A percentile compares a stretch with the other conserved stretches of the same genome.
Conservation (phyloP, 108 stramenopile species). For the Conticribra weissflogii region DNA sequence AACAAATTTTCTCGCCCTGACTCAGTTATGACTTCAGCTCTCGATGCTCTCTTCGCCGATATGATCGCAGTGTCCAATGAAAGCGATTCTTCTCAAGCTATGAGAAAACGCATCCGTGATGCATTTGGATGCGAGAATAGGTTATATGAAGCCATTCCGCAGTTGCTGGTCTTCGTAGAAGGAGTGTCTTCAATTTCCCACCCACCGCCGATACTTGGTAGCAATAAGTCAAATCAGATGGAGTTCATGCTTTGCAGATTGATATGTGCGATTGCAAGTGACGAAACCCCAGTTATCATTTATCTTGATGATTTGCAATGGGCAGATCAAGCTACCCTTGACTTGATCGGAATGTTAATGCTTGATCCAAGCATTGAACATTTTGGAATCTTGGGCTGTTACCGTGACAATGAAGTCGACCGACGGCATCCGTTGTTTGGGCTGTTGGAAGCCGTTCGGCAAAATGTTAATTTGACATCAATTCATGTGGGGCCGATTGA, state of each 20-base stretch:
- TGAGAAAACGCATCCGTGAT: slow-evolving; percentile 3
- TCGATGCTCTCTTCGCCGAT: slow-evolving; percentile 7
- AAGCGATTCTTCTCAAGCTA: slow-evolving; percentile 1
- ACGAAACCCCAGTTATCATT: slow-evolving; percentile 4
- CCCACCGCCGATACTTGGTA: too few relatives aligned
- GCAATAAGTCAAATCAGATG: slow-evolving; percentile 5
- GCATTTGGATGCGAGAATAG: slow-evolving; percentile 6
- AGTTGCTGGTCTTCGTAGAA: slow-evolving; percentile 1
- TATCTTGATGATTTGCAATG: slow-evolving; percentile 32
- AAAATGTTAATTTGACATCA: slow-evolving; percentile 10
- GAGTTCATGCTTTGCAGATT: slow-evolving; percentile 21
- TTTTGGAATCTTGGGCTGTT: slow-evolving; percentile 10
- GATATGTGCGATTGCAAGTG: slow-evolving; percentile 4
- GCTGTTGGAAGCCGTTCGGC: background rate
- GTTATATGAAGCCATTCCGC: slow-evolving; percentile 16
- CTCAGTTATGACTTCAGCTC: slow-evolving; percentile 10
- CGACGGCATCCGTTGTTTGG: background rate
- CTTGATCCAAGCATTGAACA: slow-evolving; percentile 19
- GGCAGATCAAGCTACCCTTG: slow-evolving; percentile 20
- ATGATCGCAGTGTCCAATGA: background rate
- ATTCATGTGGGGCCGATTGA: slow-evolving; percentile 21
- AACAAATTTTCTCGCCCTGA: background rate
- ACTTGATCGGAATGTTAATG: slow-evolving; percentile 17
- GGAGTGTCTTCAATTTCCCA: background rate
- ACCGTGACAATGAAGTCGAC: slow-evolving; percentile 17